phyloP scores from a whole-genome alignment of 1,284 basidiomycete genomes.

The Apiotrichum gracile region DNA sequence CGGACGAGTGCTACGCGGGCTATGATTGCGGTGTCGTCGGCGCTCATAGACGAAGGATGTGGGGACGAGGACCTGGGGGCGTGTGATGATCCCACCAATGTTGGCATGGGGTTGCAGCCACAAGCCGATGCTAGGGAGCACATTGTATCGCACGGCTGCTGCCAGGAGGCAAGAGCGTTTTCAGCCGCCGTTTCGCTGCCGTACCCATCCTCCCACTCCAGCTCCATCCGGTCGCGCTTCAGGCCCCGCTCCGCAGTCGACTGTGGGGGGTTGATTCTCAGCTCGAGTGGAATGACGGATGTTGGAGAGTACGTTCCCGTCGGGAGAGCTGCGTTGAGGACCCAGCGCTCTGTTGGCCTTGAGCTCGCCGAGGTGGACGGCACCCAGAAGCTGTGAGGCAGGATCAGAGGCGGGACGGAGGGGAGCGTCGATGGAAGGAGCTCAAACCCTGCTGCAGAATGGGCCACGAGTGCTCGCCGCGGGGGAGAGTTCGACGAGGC shows the following conservation, averaged over 20 bases:
- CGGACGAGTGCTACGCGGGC: conserved; percentile 21
- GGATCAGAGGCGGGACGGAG: conserved; percentile 19
- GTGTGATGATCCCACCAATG: too few relatives aligned
- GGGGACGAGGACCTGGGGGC: too few relatives aligned
- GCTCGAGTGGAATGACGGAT: conserved; percentile 30
- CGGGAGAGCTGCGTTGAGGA: conserved; percentile 25
- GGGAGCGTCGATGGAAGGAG: conserved; percentile 39
- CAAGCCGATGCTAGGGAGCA: too few relatives aligned
- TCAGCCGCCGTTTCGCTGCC: background rate
- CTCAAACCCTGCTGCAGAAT: conserved; percentile 27
- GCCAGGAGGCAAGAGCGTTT: too few relatives aligned
- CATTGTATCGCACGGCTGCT: too few relatives aligned
- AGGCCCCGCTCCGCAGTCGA: background rate
- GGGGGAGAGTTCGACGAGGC: too few relatives aligned
- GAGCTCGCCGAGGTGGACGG: background rate
- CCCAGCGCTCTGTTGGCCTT: conserved; percentile 20
- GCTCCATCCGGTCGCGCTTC: too few relatives aligned
- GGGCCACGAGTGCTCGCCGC: conserved; percentile 22
- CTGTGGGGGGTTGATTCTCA: conserved; percentile 12
- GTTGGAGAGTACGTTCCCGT: conserved; percentile 42
- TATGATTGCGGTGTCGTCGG: conserved; percentile 16
- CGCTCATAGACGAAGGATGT: background rate
- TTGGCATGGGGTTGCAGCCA: too few relatives aligned
- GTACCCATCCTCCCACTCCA: too few relatives aligned
- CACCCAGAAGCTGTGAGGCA: background rate